phyloP scores from a whole-genome alignment of 441 rosid genomes.

The Biscutella auriculata region DNA sequence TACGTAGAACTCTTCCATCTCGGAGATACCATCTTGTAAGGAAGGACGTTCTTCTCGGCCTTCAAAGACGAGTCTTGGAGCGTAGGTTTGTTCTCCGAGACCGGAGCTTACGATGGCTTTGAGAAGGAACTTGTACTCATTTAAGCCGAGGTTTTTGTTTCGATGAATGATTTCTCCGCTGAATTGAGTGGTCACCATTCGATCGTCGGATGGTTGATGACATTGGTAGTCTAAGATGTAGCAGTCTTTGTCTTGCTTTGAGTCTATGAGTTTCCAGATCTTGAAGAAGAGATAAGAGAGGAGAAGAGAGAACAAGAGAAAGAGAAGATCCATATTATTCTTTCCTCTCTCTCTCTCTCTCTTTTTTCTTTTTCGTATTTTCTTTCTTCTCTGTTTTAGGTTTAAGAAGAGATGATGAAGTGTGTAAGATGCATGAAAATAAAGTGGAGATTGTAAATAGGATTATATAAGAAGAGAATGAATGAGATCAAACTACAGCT shows the following conservation, averaged over 20 bases:
- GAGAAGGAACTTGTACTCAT: slow-evolving; percentile 55
- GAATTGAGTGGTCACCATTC: slow-evolving; percentile 31
- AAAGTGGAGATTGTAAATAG: slow-evolving; percentile 11
- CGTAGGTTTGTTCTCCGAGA: slow-evolving; percentile 55
- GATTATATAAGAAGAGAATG: slow-evolving; percentile 17
- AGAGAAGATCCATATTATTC: slow-evolving; percentile 30
- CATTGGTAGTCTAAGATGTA: slow-evolving; percentile 46
- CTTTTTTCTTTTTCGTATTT: background rate
- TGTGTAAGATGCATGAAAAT: slow-evolving; percentile 14
- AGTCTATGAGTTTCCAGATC: slow-evolving; percentile 23
- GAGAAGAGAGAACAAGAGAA: slow-evolving; percentile 16
- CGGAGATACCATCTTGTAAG: slow-evolving; percentile 38
- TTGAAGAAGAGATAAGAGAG: slow-evolving; percentile 21
- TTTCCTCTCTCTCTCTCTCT: too few species aligned
- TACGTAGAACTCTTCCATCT: slow-evolving; percentile 69
- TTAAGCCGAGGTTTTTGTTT: slow-evolving; percentile 46
- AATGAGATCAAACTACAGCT: slow-evolving; percentile 18
- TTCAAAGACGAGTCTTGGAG: slow-evolving; percentile 40
- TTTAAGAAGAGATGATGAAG: slow-evolving; percentile 8
- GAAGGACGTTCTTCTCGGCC: slow-evolving; percentile 51
- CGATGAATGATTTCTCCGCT: slow-evolving; percentile 31
- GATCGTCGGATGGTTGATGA: slow-evolving; percentile 32
- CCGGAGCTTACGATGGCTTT: slow-evolving; percentile 54
- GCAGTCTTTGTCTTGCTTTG: slow-evolving; percentile 28
- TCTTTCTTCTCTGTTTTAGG: slow-evolving; percentile 1